Base-by-base conservation (phyloP, 2,329 filamentous ascomycete genomes). In the Aspergillus caelatus region DNA sequence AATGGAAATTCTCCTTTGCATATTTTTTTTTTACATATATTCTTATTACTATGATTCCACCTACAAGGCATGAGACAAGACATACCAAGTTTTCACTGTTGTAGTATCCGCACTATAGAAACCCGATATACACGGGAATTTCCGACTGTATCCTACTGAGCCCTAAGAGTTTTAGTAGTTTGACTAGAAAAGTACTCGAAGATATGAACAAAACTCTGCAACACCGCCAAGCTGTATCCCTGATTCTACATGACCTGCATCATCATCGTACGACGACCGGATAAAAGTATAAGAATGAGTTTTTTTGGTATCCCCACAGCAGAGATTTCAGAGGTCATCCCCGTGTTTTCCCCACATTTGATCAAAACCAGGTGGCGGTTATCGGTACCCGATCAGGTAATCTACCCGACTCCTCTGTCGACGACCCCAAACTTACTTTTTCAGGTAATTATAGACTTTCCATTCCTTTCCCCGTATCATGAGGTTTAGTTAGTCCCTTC, bases 361-460 rank as follows among this genome's bases (percentile, higher is more conserved):
- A 48, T 63, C 50, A 56, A 56, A 43, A 32, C 19, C 4, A 2
- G 14, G 39, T 52, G 23, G 69, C 69, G 69, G 61, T 65, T 72
- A 67, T 63, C 62, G 26, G 30, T 63, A 26, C 70, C 67, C 7
- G 19, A 63, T 67, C n/a, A 2, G 63, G 70, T 58, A 68, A 64
- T 54, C 53, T 46, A 62, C 53, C 43, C 46, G 55, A 23, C 46
- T 43, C 58, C 58, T 36, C 54, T 52, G 50, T 58, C 26, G 19
- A 41, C n/a, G 26, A 53, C 57, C 28, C 62, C 57, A 58, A 39
- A 19, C 21, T n/a, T 36, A 53, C 60, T 53, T 41, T 36, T 39
- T 36, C 21, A 23, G 48, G 41, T 60, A 52, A 19, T 46, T 28
- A 28, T 50, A 41, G 46, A 56, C 55, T 21, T 28, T 53, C 52